Evolutionary conservation across 306 rosid genomes (phyloP).

Genomic region (Cyclanthera cordifolia): DNA sequence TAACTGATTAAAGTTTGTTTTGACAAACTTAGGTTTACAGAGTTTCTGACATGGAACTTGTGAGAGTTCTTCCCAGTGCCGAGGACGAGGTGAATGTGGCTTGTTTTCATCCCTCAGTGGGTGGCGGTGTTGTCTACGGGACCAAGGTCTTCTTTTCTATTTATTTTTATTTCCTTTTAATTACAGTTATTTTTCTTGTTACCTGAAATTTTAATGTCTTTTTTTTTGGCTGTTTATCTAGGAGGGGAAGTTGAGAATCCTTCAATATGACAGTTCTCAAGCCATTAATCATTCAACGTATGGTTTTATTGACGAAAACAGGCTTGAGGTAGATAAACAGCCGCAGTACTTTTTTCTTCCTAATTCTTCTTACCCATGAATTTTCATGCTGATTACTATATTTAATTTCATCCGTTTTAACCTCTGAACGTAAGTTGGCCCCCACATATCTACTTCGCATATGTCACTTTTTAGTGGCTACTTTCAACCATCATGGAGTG

Average conservation of each 20-base stretch:
- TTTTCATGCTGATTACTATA: neutral
- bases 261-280: constrained; percentile 34
- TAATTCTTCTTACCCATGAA: neutral
- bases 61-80: constrained; percentile 90
- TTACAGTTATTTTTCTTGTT: neutral
- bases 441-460: neutral
- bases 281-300: constrained; percentile 17
- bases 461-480: neutral
- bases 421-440: neutral
- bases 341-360: neutral
- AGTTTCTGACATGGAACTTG: constrained; percentile 96
- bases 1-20: constrained; percentile 6
- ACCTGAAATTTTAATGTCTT: neutral
- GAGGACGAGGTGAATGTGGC: constrained; percentile 99
- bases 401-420: neutral
- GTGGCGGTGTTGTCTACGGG: constrained; percentile 98
- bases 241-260: constrained; percentile 96
- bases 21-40: constrained; percentile 62
- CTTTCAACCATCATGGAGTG: too few relatives aligned
- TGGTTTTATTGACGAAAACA: constrained; percentile 32
- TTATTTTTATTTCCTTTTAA: neutral
- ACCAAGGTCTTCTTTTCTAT: constrained; percentile 46
- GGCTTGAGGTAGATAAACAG: constrained; percentile 35
- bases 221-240: constrained; percentile 21
- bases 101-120: constrained; percentile 92